Conservation (phyloP, 441 rosid species). For the Breynia disticha region DNA sequence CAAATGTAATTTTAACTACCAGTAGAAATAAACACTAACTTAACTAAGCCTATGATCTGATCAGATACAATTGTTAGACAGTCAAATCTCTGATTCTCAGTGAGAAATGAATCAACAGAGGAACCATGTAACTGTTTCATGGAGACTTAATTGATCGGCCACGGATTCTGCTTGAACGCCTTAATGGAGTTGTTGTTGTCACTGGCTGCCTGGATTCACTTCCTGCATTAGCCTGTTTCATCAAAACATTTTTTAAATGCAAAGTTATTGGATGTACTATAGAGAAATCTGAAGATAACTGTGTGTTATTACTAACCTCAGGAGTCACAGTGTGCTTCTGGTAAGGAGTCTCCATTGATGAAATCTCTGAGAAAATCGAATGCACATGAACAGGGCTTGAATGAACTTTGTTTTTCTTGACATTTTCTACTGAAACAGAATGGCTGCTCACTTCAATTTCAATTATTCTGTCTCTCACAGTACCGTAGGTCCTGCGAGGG, state of each 20-base stretch:
- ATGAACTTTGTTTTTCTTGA: constrained; percentile 8
- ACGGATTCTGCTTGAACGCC: constrained; percentile 32
- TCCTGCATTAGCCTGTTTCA: constrained; percentile 15
- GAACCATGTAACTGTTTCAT: constrained; percentile 14
- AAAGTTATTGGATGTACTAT: no score
- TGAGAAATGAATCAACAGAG: constrained; percentile 26
- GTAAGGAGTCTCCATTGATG: constrained; percentile 7
- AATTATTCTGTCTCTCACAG: constrained; percentile 13
- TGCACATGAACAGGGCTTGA: constrained; percentile 10
- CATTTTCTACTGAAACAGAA: constrained; percentile 20
- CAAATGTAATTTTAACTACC: no score
- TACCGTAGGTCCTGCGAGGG: constrained; percentile 14
- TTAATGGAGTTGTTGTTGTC: constrained; percentile 23
- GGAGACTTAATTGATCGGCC: constrained; percentile 23
- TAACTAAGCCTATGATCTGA: no score
- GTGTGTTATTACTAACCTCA: no score
- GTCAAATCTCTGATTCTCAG: background rate
- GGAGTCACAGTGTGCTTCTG: no score
- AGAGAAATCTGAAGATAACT: no score
- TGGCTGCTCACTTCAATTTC: constrained; percentile 26
- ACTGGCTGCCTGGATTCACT: constrained; percentile 9
- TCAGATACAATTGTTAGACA: no score
- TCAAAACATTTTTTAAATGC: background rate
- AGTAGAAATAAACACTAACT: no score
- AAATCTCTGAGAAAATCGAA: constrained; percentile 16